Evolutionary conservation across 345 rosid species (phyloP).

Genomic region (Hevea brasiliensis): DNA sequence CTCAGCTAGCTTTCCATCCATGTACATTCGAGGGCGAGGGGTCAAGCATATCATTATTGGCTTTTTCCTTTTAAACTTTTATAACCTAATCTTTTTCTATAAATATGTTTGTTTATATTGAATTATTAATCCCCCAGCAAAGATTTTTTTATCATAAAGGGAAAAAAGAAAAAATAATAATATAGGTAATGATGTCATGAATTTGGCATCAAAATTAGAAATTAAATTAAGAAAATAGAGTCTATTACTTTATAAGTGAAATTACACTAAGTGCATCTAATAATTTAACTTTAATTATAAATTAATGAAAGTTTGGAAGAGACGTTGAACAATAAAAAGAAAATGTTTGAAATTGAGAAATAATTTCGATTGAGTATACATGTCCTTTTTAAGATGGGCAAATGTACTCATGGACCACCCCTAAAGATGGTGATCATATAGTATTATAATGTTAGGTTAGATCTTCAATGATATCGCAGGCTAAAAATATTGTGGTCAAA

Average conservation of each 20-base stretch:
- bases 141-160: neutral
- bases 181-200: neutral
- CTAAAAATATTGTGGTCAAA: too few relatives aligned
- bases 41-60: conserved; percentile 28
- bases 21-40: neutral
- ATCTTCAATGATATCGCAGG: neutral
- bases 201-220: conserved; percentile 8
- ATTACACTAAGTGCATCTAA: too few relatives aligned
- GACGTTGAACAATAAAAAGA: too few relatives aligned
- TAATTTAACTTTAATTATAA: conserved; percentile 4
- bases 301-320: conserved; percentile 3
- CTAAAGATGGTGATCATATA: neutral
- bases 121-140: conserved; percentile 14
- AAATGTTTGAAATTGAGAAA: neutral
- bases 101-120: conserved; percentile 28
- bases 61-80: conserved; percentile 27
- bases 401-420: conserved; percentile 9
- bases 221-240: too few relatives aligned
- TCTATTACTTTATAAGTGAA: too few relatives aligned
- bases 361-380: conserved; percentile 7
- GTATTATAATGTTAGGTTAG: neutral
- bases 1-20: conserved; percentile 21
- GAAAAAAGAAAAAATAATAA: neutral
- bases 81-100: conserved; percentile 5
- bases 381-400: neutral